Conservation (phyloP, 257 asterid species). For the Orobanche coerulescens region DNA sequence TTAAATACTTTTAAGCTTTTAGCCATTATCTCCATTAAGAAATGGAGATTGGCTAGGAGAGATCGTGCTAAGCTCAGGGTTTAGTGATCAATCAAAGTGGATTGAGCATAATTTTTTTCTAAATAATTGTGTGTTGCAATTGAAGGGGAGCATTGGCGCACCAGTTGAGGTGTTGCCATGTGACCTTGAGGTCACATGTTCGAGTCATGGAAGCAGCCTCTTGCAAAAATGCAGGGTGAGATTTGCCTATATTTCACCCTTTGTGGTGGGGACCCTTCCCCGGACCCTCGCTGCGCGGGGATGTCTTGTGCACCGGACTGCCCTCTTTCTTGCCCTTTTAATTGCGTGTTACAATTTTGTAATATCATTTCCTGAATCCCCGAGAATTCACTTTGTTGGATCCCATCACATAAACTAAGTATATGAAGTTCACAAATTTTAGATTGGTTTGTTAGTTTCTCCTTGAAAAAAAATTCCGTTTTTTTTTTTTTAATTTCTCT, state of each 20-base stretch:
- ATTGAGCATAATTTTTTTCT: too few species aligned
- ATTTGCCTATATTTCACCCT: too few species aligned
- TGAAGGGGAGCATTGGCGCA: too few species aligned
- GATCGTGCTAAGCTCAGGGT: not conserved
- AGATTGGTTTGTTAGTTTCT: slow-evolving; percentile 6
- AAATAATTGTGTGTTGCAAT: too few species aligned
- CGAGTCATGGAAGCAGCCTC: too few species aligned
- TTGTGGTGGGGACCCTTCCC: too few species aligned
- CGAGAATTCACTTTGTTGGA: slow-evolving; percentile 13
- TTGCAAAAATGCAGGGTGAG: too few species aligned
- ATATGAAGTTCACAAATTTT: not conserved
- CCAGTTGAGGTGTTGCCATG: too few species aligned
- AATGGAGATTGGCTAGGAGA: slow-evolving; percentile 1
- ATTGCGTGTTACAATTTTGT: not conserved
- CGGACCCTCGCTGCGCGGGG: too few species aligned
- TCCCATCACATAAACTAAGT: slow-evolving; percentile 8
- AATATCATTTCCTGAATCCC: slow-evolving; percentile 3
- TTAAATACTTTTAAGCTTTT: slow-evolving; percentile 2
- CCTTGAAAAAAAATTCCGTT: not conserved
- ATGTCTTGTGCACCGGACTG: too few species aligned
- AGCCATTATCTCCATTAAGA: not conserved
- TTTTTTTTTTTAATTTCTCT: not conserved
- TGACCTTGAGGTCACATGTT: too few species aligned
- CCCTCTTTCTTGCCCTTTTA: too few species aligned
- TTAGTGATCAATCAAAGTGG: not conserved